Conservation (phyloP, 768 basidiomycete genomes). For the Trametes elegans region DNA sequence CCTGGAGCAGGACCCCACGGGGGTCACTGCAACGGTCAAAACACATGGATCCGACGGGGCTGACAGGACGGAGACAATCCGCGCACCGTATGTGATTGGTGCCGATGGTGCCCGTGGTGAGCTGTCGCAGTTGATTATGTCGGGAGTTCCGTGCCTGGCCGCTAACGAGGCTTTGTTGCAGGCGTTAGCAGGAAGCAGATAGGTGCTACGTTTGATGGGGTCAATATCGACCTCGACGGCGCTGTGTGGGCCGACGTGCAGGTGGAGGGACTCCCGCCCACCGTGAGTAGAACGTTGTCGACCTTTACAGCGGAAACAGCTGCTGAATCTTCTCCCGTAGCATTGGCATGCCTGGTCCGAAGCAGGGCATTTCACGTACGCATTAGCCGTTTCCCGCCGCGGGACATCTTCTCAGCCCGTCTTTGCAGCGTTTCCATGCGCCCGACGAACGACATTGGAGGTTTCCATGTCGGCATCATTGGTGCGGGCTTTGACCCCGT, state of each 20-base stretch:
- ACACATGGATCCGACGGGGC: conserved; percentile 21
- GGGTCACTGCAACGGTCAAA: conserved; percentile 30
- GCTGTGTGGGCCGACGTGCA: conserved; percentile 38
- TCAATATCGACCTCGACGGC: conserved; percentile 31
- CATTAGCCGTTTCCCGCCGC: no score
- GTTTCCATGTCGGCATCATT: conserved; percentile 1
- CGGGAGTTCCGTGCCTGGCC: neutral
- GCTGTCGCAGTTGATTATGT: neutral
- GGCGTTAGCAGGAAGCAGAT: conserved; percentile 39
- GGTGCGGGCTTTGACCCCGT: conserved; percentile 14
- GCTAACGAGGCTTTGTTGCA: conserved; percentile 17
- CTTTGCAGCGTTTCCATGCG: conserved; percentile 16
- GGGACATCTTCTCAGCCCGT: no score
- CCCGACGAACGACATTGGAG: neutral
- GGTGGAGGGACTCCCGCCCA: conserved; percentile 31
- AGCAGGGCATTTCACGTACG: conserved; percentile 10
- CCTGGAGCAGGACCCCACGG: conserved; percentile 34
- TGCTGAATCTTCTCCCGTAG: neutral
- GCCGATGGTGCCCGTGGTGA: conserved; percentile 39
- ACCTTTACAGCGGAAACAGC: neutral
- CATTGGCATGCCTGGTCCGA: conserved; percentile 22
- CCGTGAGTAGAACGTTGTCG: conserved; percentile 22
- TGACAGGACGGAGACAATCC: conserved; percentile 29
- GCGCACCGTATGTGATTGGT: conserved; percentile 38
- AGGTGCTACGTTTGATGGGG: conserved; percentile 42